Percentiles rank a stretch among this genome's conserved stretches.
phyloP scores from a whole-genome alignment of 2,329 filamentous ascomycete genomes.

The Ophiostoma pallidulum region DNA sequence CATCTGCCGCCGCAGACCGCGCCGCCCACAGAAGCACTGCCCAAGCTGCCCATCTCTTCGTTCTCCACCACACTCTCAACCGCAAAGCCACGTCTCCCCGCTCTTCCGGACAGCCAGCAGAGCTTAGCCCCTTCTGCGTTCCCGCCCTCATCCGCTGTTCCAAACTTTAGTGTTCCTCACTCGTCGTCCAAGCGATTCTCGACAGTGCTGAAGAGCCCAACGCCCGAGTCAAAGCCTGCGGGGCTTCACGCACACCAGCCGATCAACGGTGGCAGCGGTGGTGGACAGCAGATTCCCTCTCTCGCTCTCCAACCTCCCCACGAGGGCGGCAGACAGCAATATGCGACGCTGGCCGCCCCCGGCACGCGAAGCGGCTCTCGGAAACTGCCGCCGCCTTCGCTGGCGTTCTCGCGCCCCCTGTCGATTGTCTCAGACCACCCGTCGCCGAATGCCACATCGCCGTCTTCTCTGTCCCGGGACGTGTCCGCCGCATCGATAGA shows the following conservation, averaged over 20 bases:
- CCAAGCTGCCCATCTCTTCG: not conserved
- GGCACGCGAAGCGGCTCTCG: conserved; percentile 20
- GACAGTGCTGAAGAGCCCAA: conserved; percentile 22
- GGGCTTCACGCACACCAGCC: not conserved
- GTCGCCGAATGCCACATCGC: conserved; percentile 29
- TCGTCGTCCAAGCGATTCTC: conserved; percentile 37
- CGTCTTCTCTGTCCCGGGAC: conserved; percentile 11
- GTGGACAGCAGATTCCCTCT: not conserved
- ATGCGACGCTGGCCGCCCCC: not conserved
- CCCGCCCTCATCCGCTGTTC: conserved; percentile 21
- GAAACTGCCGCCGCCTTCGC: conserved; percentile 33
- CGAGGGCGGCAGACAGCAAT: not conserved
- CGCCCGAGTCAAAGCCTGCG: conserved; percentile 6
- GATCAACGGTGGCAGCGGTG: not conserved
- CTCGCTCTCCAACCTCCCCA: not conserved
- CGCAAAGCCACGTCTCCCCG: not conserved
- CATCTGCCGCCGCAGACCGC: conserved; percentile 21
- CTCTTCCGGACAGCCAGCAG: not conserved
- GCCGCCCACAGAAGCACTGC: conserved; percentile 10
- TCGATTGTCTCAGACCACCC: conserved; percentile 47
- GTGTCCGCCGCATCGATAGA: not conserved
- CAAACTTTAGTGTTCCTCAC: conserved; percentile 43
- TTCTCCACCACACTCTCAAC: not conserved
- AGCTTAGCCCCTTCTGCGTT: not conserved
- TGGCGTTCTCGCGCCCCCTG: conserved; percentile 40